These are phyloP conservation scores for Penicillium sp. DNA, from an alignment of 2,329 filamentous ascomycete species.

Conservation along the genomic window DNA sequence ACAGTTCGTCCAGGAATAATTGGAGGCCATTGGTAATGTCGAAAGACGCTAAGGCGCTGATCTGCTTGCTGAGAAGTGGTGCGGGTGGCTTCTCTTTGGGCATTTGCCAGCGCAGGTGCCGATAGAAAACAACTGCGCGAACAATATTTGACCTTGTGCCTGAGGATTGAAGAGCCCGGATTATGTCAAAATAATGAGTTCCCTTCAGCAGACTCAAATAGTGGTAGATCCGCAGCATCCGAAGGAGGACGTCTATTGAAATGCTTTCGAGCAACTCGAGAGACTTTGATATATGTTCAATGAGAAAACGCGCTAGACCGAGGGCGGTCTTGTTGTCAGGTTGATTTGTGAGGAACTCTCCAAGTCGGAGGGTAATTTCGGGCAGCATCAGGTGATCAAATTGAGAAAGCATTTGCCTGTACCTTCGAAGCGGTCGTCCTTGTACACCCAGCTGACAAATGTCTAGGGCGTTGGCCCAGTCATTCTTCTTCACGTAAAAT, in stretches of 20 bases:
- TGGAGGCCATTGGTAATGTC: constrained; percentile 35
- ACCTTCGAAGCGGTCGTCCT: not conserved
- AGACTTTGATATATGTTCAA: constrained; percentile 26
- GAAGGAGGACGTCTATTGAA: constrained; percentile 30
- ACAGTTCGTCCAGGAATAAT: constrained; percentile 42
- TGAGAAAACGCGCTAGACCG: constrained; percentile 23
- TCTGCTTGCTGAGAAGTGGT: constrained; percentile 23
- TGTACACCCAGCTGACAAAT: constrained; percentile 27
- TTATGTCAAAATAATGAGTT: constrained; percentile 28
- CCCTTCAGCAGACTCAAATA: constrained; percentile 21
- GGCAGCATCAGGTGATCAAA: constrained; percentile 14
- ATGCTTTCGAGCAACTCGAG: constrained; percentile 24
- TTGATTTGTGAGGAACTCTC: constrained; percentile 16
- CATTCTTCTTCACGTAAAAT: constrained; percentile 26
- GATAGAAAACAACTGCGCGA: constrained; percentile 39
- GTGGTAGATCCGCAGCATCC: constrained; percentile 26
- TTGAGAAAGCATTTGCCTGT: constrained; percentile 1
- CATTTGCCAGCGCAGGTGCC: constrained; percentile 37
- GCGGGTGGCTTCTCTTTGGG: constrained; percentile 18
- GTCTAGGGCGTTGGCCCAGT: constrained; percentile 32
- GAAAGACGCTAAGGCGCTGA: constrained; percentile 26
- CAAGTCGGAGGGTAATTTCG: constrained; percentile 22
- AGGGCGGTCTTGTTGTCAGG: constrained; percentile 1
- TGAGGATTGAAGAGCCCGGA: constrained; percentile 29
- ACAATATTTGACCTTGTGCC: constrained; percentile 25